These are phyloP conservation scores for Zalaria sp. DNA, from an alignment of 2,329 filamentous ascomycete genomes.

Conservation along the genomic window DNA sequence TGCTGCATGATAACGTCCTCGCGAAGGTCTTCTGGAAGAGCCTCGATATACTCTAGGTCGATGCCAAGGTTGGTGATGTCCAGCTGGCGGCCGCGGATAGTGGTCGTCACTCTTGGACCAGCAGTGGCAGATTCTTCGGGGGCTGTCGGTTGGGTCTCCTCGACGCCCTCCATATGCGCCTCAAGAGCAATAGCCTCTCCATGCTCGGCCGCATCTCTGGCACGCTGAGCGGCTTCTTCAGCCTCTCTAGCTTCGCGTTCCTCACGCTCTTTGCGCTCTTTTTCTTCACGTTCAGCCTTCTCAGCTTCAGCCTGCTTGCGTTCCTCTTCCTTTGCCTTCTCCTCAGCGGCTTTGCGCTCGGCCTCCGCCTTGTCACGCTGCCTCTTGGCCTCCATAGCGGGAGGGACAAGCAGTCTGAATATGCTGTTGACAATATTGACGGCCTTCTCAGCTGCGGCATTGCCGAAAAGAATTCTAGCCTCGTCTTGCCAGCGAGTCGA, in stretches of 20 bases:
- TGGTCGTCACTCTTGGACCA: constrained; percentile 59
- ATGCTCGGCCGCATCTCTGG: constrained; percentile 16
- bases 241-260: constrained; percentile 33
- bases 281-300: constrained; percentile 40
- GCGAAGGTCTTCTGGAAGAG: constrained; percentile 90
- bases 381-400: constrained; percentile 70
- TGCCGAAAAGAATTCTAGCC: constrained; percentile 70
- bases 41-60: constrained; percentile 84
- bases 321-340: constrained; percentile 46
- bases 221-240: constrained; percentile 21
- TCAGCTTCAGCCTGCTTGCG: constrained; percentile 46
- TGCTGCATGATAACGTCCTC: constrained; percentile 93
- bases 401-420: constrained; percentile 61
- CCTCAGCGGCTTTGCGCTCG: constrained; percentile 52
- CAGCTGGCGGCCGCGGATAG: constrained; percentile 70
- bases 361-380: constrained; percentile 53
- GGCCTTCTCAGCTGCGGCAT: constrained; percentile 52
- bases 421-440: constrained; percentile 55
- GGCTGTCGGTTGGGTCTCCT: constrained; percentile 29
- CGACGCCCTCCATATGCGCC: constrained; percentile 60
- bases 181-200: constrained; percentile 17
- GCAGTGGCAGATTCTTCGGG: constrained; percentile 29
- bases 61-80: constrained; percentile 94
- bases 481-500: constrained; percentile 77
- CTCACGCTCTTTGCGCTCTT: constrained; percentile 35